A percentile compares a stretch with the other conserved stretches of the same genome.
phyloP scores from a whole-genome alignment of 768 basidiomycete genomes.

The Gloeophyllum trabeum region DNA sequence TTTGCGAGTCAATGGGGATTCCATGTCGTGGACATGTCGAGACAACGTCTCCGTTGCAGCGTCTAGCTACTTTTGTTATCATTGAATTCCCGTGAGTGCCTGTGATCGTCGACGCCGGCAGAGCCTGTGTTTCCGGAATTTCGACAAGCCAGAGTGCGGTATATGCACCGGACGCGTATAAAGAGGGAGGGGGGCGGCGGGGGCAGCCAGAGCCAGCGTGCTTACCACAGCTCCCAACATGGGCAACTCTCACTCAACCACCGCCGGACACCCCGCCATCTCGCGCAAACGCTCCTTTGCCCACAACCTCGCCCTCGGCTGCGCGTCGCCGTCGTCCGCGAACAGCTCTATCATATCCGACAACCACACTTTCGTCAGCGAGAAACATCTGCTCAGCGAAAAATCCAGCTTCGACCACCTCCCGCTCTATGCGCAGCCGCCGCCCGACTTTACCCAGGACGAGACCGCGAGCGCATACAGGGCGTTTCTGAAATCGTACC shows the following conservation, averaged over 20 bases:
- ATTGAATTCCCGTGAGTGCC: no score
- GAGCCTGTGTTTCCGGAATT: no score
- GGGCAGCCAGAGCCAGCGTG: no score
- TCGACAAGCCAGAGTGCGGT: no score
- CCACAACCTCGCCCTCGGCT: not conserved
- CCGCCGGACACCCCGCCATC: not conserved
- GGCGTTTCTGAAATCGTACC: slow-evolving; percentile 18
- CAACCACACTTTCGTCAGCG: not conserved
- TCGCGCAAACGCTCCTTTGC: not conserved
- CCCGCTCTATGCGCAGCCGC: not conserved
- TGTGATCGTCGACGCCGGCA: no score
- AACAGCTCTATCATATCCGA: not conserved
- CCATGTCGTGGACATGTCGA: no score
- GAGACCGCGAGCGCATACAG: not conserved
- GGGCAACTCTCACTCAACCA: slow-evolving; percentile 3
- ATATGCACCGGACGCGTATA: no score
- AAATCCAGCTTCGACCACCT: not conserved
- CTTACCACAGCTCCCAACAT: slow-evolving; percentile 1
- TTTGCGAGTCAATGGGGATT: no score
- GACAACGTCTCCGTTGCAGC: no score
- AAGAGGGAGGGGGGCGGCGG: no score
- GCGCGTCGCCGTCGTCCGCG: not conserved
- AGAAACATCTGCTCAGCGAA: not conserved
- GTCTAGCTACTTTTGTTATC: no score
- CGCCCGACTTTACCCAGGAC: not conserved